These are phyloP conservation scores for Plasmopara halstedii DNA, from an alignment of 352 stramenopile genomes.

Conservation along the genomic window DNA sequence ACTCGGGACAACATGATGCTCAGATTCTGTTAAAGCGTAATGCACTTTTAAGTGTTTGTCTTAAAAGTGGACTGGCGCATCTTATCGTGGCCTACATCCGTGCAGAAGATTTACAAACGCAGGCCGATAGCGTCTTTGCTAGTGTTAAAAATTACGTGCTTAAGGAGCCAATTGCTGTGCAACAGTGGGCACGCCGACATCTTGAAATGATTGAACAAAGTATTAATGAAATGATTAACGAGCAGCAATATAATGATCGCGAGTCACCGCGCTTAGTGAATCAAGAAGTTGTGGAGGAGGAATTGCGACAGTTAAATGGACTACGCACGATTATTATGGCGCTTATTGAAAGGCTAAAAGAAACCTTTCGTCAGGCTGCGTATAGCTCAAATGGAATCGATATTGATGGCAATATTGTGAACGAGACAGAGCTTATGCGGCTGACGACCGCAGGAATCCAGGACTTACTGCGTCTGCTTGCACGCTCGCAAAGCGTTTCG, in stretches of 20 bases:
- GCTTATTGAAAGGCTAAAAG: slow-evolving; percentile 58
- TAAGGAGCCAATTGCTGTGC: slow-evolving; percentile 72
- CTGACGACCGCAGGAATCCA: slow-evolving; percentile 58
- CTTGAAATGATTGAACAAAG: slow-evolving; percentile 47
- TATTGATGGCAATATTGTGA: slow-evolving; percentile 27
- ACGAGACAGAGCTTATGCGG: slow-evolving; percentile 62
- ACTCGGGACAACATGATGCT: slow-evolving; percentile 19
- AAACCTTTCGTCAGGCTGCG: slow-evolving; percentile 43
- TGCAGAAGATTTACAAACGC: slow-evolving; percentile 22
- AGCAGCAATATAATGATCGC: slow-evolving; percentile 35
- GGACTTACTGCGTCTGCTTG: slow-evolving; percentile 61
- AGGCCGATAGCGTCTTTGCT: slow-evolving; percentile 18
- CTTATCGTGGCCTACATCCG: slow-evolving; percentile 68
- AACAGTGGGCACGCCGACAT: slow-evolving; percentile 61
- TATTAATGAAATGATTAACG: slow-evolving; percentile 44
- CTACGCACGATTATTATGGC: slow-evolving; percentile 60
- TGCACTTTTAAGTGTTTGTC: slow-evolving; percentile 69
- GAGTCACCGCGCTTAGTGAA: slow-evolving; percentile 24
- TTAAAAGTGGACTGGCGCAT: slow-evolving; percentile 59
- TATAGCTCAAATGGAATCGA: slow-evolving; percentile 22
- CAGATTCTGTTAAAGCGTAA: slow-evolving; percentile 54
- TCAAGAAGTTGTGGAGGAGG: slow-evolving; percentile 29
- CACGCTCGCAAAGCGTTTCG: slow-evolving; percentile 45
- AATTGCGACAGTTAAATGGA: slow-evolving; percentile 57
- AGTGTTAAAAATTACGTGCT: slow-evolving; percentile 54